Evolutionary conservation across 148 eudicot genomes (phyloP), one percentile per base, ranked within the genome.

Genomic region (Camellia japonica): DNA sequence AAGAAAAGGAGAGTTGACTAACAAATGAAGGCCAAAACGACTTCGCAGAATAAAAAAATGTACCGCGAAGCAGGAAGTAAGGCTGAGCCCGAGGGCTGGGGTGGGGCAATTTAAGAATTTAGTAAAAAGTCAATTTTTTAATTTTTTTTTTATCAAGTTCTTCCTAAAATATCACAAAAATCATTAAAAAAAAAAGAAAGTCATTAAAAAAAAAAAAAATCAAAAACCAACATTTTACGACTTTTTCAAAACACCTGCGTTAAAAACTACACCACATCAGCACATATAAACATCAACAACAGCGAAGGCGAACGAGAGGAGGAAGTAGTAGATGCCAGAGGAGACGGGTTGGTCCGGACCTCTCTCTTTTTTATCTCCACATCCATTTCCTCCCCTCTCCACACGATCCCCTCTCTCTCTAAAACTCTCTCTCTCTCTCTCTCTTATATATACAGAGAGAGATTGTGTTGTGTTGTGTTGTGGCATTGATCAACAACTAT

Each of bases 351-450:
- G 87, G 74, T 84, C 79, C 79, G 10, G 73, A 70, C 68, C 65
- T 52, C 51, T 68, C 71, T 78, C 9, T 60, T 70, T 60, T 82
- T 86, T 80, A 83, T 84, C 81, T 79, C 69, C 81, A 60, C 74
- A 87, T 87, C 87, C 87, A 52, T 75, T 71, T 58, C 75, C 80
- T 76, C 30, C 30, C 30, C 30, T 55, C 79, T 87, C 90, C 90
- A 87, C 90, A 85, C 90, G 80, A 80, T 83, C 82, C 49, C 65
- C 23, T n/a, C 43, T 56, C 54, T 4, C 52, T 20, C 83, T 75
- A 69, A 73, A 20, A 47, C 66, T 14, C 23, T 23, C 56, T 2
- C 42, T 55, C 49, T 9, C 42, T 14, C 6, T 46, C 55, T 14
- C 78, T 83, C 82, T n/a, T n/a, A n/a, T n/a, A n/a, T 20, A 79